phyloP scores from a whole-genome alignment of 2,329 filamentous ascomycete genomes.

The Rutstroemia sp. region DNA sequence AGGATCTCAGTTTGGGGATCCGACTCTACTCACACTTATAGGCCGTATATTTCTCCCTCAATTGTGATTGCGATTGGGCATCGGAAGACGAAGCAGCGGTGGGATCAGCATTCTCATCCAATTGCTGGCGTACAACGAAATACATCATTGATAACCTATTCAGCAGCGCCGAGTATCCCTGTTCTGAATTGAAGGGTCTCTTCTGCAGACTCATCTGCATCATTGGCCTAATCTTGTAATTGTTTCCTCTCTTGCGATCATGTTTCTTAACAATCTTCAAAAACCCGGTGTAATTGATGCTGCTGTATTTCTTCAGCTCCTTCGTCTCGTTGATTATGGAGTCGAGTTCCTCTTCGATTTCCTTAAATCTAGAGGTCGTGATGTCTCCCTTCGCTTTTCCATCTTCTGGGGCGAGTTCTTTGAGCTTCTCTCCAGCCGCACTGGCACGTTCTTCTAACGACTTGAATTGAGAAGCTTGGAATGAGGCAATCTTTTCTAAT shows the following conservation, averaged over 20 bases:
- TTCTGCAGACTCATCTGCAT: constrained; percentile 85
- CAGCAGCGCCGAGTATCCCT: constrained; percentile 79
- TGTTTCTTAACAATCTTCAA: constrained; percentile 99
- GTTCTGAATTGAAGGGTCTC: constrained; percentile 87
- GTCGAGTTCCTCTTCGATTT: constrained; percentile 75
- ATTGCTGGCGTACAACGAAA: constrained; percentile 80
- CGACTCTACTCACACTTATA: constrained; percentile 65
- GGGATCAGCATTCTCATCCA: constrained; percentile 49
- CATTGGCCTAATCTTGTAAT: constrained; percentile 84
- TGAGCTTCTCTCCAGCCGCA: constrained; percentile 59
- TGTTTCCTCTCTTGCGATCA: constrained; percentile 80
- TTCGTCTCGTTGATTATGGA: constrained; percentile 82
- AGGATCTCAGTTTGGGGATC: no score
- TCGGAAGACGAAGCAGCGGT: constrained; percentile 29
- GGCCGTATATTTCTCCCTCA: constrained; percentile 70
- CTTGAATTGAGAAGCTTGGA: constrained; percentile 73
- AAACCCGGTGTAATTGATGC: constrained; percentile 95
- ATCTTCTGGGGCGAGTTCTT: constrained; percentile 67
- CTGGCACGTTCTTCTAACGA: constrained; percentile 47
- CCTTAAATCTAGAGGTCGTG: constrained; percentile 50
- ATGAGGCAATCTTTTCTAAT: constrained; percentile 87
- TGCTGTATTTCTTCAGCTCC: constrained; percentile 90
- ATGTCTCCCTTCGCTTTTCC: constrained; percentile 40
- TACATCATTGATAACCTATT: constrained; percentile 94
- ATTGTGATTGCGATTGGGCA: constrained; percentile 47